These are phyloP conservation scores for Choiromyces venosus DNA, from an alignment of 495 filamentous ascomycete genomes.

Conservation along the genomic window DNA sequence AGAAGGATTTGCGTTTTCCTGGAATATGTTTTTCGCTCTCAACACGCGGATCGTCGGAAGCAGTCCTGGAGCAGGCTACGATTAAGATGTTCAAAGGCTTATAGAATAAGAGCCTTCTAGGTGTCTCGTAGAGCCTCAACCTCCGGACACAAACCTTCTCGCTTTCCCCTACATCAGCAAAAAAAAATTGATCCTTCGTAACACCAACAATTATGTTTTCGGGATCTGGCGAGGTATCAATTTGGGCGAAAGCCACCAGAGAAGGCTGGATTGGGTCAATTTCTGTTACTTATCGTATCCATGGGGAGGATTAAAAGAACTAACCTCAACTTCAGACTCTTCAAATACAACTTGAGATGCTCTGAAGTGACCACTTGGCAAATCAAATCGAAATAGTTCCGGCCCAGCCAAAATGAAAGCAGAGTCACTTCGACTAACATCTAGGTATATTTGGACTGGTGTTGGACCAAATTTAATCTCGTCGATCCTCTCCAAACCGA, in stretches of 20 bases:
- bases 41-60: slow-evolving; percentile 24
- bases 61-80: slow-evolving; percentile 39
- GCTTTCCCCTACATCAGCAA: slow-evolving; percentile 37
- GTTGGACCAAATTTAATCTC: slow-evolving; percentile 50
- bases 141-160: slow-evolving; percentile 40
- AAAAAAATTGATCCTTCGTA: slow-evolving; percentile 41
- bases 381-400: slow-evolving; percentile 41
- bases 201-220: slow-evolving; percentile 38
- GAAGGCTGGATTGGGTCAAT: slow-evolving; percentile 29
- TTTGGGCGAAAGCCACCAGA: slow-evolving; percentile 36
- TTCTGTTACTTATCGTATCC: not conserved
- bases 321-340: slow-evolving; percentile 34
- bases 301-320: slow-evolving; percentile 1
- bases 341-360: slow-evolving; percentile 41
- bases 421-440: slow-evolving; percentile 33
- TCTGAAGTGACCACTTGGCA: slow-evolving; percentile 33
- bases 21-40: slow-evolving; percentile 30
- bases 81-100: slow-evolving; percentile 36
- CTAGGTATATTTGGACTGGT: slow-evolving; percentile 36
- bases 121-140: slow-evolving; percentile 37
- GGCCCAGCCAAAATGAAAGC: slow-evolving; percentile 41
- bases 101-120: slow-evolving; percentile 40
- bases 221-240: slow-evolving; percentile 35
- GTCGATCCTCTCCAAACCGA: slow-evolving; percentile 49
- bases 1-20: slow-evolving; percentile 33